These are phyloP conservation scores for Psilocybe subaeruginosa DNA, from an alignment of 768 basidiomycete species.

Conservation along the genomic window DNA sequence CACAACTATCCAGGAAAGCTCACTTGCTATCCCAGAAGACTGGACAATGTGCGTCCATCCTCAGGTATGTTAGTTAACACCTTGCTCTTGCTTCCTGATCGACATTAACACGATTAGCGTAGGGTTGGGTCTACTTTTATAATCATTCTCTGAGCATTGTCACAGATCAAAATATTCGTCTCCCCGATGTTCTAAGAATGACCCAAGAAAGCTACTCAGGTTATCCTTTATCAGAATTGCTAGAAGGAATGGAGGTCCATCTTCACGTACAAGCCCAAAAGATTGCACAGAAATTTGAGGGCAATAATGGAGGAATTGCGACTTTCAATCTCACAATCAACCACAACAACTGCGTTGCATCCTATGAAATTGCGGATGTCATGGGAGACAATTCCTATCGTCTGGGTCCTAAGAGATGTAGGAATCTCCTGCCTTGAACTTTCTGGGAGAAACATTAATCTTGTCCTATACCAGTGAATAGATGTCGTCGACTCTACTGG, in stretches of 20 bases:
- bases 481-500: constrained; percentile 53
- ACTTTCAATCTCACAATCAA: constrained; percentile 45
- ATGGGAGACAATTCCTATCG: constrained; percentile 26
- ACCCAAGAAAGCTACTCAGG: constrained; percentile 29
- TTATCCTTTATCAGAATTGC: constrained; percentile 32
- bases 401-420: constrained; percentile 31
- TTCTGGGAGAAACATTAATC: no score
- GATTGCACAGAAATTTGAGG: constrained; percentile 26
- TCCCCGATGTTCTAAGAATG: constrained; percentile 32
- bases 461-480: constrained; percentile 35
- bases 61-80: constrained; percentile 24
- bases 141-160: constrained; percentile 41
- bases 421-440: neutral
- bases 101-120: constrained; percentile 9
- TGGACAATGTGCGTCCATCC: constrained; percentile 49
- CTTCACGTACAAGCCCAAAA: constrained; percentile 22
- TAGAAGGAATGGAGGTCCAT: constrained; percentile 48
- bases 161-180: constrained; percentile 53
- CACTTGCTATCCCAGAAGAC: constrained; percentile 18
- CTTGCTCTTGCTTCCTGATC: neutral
- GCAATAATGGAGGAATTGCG: constrained; percentile 15
- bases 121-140: constrained; percentile 57
- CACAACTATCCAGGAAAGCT: constrained; percentile 11
- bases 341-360: constrained; percentile 50
- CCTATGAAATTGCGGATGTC: constrained; percentile 38